Base-by-base conservation (phyloP, 2,329 filamentous ascomycete species). In the Curvularia sp. region DNA sequence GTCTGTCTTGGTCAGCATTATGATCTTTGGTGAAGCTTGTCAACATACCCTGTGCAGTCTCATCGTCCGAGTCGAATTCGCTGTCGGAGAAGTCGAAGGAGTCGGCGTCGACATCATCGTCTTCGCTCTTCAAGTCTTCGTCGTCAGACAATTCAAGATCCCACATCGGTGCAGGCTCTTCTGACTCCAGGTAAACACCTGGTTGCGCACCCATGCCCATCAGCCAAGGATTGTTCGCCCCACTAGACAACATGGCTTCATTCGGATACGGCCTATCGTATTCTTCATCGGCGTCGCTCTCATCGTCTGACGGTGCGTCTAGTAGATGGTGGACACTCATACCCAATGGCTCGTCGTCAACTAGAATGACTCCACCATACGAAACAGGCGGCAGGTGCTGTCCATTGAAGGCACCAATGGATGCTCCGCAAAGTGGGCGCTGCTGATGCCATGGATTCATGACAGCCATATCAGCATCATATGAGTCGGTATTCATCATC, bases 241-340 rank as follows among this genome's bases (percentile, higher is more conserved):
- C 81, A 47, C 80, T 80, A 3, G 83, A 84, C 6, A 83, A 75
- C 18, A 72, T 61, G 15, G 68, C 60, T 15, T 76, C 67, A 36
- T 69, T 70, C 28, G 67, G 65, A 42, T 64, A 61, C 7, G 67
- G 66, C 49, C 67, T 65, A 15, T 55, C 57, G 42, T 76, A 73
- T 15, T 77, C 75, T 9, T 79, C 80, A 13, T 75, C 76, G 27
- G 72, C 73, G 4, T 81, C 79, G 3, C 76, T 79, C 36, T 85
- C 83, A 42, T 84, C 83, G 43, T 80, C 77, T 57, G 84, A 85
- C 10, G 85, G 80, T 12, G 80, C 79, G 68, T 97, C 94, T 2
- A 98, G 86, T 87, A 98, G 94, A 76, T 98, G 94, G 71, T 98
- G 94, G 0, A 98, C 94, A 21, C 92, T 97, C 91, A 98, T 95